Percentiles rank a stretch among this genome's conserved stretches.
phyloP scores from a whole-genome alignment of 23 red algal species.

The Gracilaria gracilis region DNA sequence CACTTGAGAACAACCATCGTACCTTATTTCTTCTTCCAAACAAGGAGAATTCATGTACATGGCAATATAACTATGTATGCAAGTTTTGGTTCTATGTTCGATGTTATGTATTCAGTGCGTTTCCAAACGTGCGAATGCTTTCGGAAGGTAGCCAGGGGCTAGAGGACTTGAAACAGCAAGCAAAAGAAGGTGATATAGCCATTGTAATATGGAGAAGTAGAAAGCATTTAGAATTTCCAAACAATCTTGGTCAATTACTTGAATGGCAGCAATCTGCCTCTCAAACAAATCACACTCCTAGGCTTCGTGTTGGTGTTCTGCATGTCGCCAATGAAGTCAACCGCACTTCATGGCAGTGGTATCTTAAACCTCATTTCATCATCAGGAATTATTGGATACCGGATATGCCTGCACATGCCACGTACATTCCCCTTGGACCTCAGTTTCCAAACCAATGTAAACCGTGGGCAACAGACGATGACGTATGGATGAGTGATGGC shows the following conservation, averaged over 20 bases:
- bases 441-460: constrained; percentile 34
- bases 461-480: constrained; percentile 28
- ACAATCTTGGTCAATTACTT: constrained; percentile 3
- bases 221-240: constrained; percentile 26
- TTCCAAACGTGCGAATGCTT: constrained; percentile 35
- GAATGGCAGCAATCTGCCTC: not conserved
- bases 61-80: constrained; percentile 38
- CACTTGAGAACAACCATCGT: not conserved
- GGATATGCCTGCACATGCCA: constrained; percentile 28
- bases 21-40: constrained; percentile 22
- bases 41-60: constrained; percentile 4
- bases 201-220: constrained; percentile 32
- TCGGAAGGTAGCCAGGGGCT: not conserved
- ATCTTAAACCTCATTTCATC: constrained; percentile 18
- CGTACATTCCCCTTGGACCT: constrained; percentile 37
- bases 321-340: constrained; percentile 48
- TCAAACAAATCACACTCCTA: not conserved
- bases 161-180: not conserved
- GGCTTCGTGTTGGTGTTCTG: constrained; percentile 26
- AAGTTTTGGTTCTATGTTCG: constrained; percentile 52
- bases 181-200: constrained; percentile 13
- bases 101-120: constrained; percentile 31
- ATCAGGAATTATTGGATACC: constrained; percentile 51
- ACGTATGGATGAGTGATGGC: not conserved
- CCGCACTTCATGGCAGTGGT: constrained; percentile 22